Evolutionary conservation across 108 stramenopile genomes (phyloP).

Genomic region (Thalassiosira profunda): DNA sequence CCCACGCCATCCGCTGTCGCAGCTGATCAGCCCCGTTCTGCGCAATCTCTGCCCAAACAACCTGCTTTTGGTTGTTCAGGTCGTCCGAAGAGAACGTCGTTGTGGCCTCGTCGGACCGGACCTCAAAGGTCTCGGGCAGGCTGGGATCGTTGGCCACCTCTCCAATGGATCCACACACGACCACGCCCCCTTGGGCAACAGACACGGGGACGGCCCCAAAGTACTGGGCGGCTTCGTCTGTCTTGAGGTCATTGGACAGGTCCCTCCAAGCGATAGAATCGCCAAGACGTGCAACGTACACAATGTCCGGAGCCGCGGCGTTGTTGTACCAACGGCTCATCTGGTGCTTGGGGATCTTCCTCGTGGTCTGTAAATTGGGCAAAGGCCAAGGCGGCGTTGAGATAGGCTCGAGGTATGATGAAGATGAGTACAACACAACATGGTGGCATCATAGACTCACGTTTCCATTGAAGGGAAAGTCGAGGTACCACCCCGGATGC

Average conservation of each 20-base stretch:
- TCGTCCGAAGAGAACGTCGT: not conserved
- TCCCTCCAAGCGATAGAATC: constrained; percentile 17
- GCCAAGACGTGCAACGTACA: constrained; percentile 34
- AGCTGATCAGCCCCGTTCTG: constrained; percentile 61
- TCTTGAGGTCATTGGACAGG: constrained; percentile 21
- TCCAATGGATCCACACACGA: constrained; percentile 59
- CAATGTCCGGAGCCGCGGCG: constrained; percentile 16
- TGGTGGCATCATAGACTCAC: too few species aligned
- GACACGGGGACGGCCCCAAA: constrained; percentile 11
- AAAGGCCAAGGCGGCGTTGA: too few species aligned
- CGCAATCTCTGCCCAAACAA: constrained; percentile 49
- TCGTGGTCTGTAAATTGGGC: too few species aligned
- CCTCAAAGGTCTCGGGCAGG: constrained; percentile 30
- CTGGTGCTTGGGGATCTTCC: constrained; percentile 35
- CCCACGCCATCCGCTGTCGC: constrained; percentile 85
- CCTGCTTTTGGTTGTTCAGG: constrained; percentile 31
- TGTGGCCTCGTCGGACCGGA: constrained; percentile 6
- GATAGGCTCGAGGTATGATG: too few species aligned
- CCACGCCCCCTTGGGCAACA: constrained; percentile 9
- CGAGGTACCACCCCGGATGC: constrained; percentile 45
- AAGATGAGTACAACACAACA: too few species aligned
- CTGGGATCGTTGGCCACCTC: constrained; percentile 67
- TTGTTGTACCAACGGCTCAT: constrained; percentile 48
- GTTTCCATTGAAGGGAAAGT: constrained; percentile 19
- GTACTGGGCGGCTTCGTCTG: constrained; percentile 17